Evolutionary conservation across 2,329 filamentous ascomycete species (phyloP).

Genomic region (Colletotrichum sojae): DNA sequence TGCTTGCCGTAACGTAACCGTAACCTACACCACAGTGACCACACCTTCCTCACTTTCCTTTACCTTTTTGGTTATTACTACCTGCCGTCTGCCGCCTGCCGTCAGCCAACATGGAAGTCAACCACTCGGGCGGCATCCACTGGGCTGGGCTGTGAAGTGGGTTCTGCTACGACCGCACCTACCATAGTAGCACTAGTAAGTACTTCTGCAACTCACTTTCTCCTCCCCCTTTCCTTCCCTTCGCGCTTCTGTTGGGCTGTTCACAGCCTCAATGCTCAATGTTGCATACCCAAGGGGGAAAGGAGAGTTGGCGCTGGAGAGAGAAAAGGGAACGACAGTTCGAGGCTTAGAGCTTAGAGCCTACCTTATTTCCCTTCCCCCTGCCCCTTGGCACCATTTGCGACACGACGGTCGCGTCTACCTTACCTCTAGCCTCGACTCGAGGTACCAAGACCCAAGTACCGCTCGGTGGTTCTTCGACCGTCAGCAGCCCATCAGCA

Average conservation of each 20-base stretch:
- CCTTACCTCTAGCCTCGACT: too few species aligned
- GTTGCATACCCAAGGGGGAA: background rate
- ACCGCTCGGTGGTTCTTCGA: too few species aligned
- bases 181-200: too few species aligned
- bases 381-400: background rate
- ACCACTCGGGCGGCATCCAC: conserved; percentile 6
- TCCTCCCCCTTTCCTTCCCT: background rate
- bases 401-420: background rate
- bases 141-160: background rate
- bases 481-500: too few species aligned
- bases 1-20: too few species aligned
- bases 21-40: background rate
- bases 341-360: conserved; percentile 19
- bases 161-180: too few species aligned
- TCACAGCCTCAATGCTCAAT: conserved; percentile 35
- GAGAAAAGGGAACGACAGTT: background rate
- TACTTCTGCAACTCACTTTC: too few species aligned
- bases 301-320: background rate
- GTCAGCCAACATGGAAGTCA: background rate
- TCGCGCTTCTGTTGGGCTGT: background rate
- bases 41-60: background rate
- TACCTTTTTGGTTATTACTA: too few species aligned
- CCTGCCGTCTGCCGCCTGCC: background rate
- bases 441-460: too few species aligned
- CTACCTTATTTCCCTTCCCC: conserved; percentile 15